These are phyloP conservation scores for Aspergillus flavus DNA, from an alignment of 2,329 filamentous ascomycete species.

Conservation along the genomic window DNA sequence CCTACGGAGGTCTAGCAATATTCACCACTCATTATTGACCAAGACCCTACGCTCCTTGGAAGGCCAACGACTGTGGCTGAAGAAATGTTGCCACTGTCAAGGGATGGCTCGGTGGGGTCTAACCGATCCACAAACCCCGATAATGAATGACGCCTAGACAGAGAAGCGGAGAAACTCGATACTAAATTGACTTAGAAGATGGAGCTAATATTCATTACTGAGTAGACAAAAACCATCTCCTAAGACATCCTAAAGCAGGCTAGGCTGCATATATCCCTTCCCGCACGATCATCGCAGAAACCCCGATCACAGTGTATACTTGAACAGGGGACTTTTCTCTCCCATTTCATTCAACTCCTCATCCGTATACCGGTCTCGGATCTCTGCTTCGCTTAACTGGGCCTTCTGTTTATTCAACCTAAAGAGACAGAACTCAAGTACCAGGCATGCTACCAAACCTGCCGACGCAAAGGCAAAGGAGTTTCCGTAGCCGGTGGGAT, in stretches of 20 bases:
- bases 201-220: too few species aligned
- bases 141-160: background rate
- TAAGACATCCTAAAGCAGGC: background rate
- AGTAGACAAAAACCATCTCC: too few species aligned
- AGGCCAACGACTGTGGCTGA: background rate
- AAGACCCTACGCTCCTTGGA: background rate
- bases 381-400: background rate
- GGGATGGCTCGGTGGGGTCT: background rate
- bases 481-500: conserved; percentile 38
- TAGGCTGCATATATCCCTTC: background rate
- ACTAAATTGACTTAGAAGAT: too few species aligned
- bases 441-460: conserved; percentile 20
- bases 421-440: background rate
- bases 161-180: background rate
- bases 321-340: background rate
- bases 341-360: background rate
- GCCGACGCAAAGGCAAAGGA: conserved; percentile 32
- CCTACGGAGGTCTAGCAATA: background rate
- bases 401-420: background rate
- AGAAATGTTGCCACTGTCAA: background rate
- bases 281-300: background rate
- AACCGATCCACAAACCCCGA: background rate
- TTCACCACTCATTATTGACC: background rate
- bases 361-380: background rate
- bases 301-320: background rate